Base-by-base conservation (phyloP, 768 basidiomycete species). In the Trametopsis cervina region DNA sequence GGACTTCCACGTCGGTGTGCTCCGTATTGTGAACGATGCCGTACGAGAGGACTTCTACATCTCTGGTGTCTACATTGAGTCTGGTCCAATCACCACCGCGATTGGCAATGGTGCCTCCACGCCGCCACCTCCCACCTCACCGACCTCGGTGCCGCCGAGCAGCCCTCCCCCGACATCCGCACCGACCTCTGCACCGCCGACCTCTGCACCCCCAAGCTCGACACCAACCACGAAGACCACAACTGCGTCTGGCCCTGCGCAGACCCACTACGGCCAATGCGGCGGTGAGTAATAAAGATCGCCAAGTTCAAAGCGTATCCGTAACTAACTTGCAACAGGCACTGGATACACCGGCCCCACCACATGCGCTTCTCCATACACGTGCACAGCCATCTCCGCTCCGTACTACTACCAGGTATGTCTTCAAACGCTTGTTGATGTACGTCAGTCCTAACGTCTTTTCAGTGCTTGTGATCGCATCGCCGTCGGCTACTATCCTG, bases 1-100 rank as follows among this genome's bases (percentile, higher is more conserved):
- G 25, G 78, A 80, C 61, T 82, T 70, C 68, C 81, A 81, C 64
- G 66, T 83, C 42, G 79, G 78, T 35, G 77, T 81, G 21, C 73
- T 81, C 27, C 75, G 78, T 49, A 64, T 83, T 51, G 67, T 73
- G 18, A 76, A 73, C 58, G 68, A 61, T 33, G 59, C 68, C 39
- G 60, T 62, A 25, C 60, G 70, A 9, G 79, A 80, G 59, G 75
- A 81, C 55, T 83, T 72, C 71, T 81, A 75, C 63, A 67, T 78
- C 66, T 64, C 73, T 46, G 77, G 78, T 26, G 78, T 83, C 43
- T 83, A 77, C 60, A 71, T 82, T 52, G 80, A 82, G 63, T 67
- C 56, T 35, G 78, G 76, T 0, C 69, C 77, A 3, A 75, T 80
- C 54, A 82, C 73, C 20, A 81, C 78, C 10, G 50, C 65, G 42